Conservation (phyloP, 78 protist species). For the Polysphondylium violaceum region DNA sequence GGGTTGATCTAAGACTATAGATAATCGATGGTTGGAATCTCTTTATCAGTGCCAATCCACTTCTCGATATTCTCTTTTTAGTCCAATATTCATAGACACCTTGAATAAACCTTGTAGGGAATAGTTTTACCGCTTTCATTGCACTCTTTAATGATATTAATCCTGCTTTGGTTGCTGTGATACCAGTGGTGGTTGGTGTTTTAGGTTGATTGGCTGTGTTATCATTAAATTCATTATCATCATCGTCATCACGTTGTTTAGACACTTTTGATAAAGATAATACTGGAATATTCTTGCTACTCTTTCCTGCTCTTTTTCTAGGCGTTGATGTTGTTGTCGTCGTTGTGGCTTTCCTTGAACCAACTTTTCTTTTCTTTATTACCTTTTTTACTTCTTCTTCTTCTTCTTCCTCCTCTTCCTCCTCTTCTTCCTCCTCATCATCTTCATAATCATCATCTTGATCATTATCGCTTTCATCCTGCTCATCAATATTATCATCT, state of each 20-base stretch:
- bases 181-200: slow-evolving; percentile 36
- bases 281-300: not conserved
- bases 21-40: slow-evolving; percentile 74
- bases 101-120: slow-evolving; percentile 21
- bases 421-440: not conserved
- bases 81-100: slow-evolving; percentile 72
- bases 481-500: not conserved
- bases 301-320: not conserved
- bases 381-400: not conserved
- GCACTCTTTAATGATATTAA: slow-evolving; percentile 53
- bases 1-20: slow-evolving; percentile 53
- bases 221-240: not conserved
- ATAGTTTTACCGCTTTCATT: not conserved
- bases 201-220: not conserved
- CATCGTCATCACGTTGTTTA: not conserved
- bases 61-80: slow-evolving; percentile 60
- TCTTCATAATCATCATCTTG: slow-evolving; percentile 1
- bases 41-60: slow-evolving; percentile 64
- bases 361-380: not conserved
- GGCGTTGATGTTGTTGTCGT: not conserved
- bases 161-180: slow-evolving; percentile 68
- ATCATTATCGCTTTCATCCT: not conserved
- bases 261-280: not conserved
- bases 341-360: not conserved
- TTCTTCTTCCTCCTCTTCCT: slow-evolving; percentile 10